These are phyloP conservation scores for Annulohypoxylon bovei DNA, from an alignment of 495 filamentous ascomycete species.

Conservation along the genomic window DNA sequence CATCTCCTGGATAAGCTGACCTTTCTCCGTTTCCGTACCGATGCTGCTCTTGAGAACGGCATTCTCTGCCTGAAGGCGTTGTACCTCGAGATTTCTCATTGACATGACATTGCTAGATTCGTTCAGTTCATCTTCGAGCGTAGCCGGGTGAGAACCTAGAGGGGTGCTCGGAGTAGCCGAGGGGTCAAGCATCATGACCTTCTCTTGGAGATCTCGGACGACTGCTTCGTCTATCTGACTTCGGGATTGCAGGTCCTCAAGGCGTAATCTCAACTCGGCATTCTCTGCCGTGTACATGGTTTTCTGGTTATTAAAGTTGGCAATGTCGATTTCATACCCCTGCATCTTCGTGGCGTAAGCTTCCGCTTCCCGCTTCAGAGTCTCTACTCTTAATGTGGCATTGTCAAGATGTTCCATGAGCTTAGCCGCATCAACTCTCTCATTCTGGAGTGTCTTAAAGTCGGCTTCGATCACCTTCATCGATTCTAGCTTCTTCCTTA, in stretches of 20 bases:
- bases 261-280: constrained; percentile 36
- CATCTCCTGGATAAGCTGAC: constrained; percentile 59
- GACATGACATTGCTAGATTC: constrained; percentile 40
- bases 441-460: constrained; percentile 55
- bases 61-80: constrained; percentile 64
- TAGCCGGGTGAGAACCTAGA: constrained; percentile 27
- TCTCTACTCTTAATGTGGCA: constrained; percentile 43
- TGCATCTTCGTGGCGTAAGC: constrained; percentile 47
- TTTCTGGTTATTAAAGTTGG: constrained; percentile 44
- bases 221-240: constrained; percentile 45
- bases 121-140: constrained; percentile 50
- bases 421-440: constrained; percentile 54
- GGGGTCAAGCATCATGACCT: constrained; percentile 46
- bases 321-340: constrained; percentile 46
- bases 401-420: constrained; percentile 58
- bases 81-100: constrained; percentile 54
- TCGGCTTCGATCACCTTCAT: constrained; percentile 52
- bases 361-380: constrained; percentile 42
- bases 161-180: constrained; percentile 40
- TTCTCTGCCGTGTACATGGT: constrained; percentile 41
- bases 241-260: constrained; percentile 40
- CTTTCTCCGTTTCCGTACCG: constrained; percentile 59
- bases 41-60: constrained; percentile 60
- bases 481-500: constrained; percentile 77
- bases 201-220: constrained; percentile 46